These are phyloP conservation scores for Fagopyrum esculentum DNA, from an alignment of 148 eudicot species.

Conservation along the genomic window DNA sequence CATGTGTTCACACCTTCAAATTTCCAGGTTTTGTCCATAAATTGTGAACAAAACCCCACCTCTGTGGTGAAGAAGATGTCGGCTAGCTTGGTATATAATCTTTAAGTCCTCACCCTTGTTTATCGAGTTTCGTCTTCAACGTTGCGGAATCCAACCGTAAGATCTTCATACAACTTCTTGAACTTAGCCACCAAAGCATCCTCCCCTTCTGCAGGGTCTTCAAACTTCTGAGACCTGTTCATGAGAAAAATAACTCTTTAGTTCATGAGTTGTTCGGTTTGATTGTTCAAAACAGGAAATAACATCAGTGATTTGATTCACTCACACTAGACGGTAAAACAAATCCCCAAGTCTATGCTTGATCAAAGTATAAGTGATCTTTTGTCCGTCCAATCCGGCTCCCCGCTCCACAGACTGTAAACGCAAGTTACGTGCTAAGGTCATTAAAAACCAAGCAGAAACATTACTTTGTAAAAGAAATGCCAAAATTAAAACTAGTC, in stretches of 20 bases:
- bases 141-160: conserved; percentile 75
- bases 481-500: neutral
- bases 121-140: conserved; percentile 87
- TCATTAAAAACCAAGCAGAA: neutral
- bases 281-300: neutral
- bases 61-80: neutral
- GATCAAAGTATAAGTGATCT: conserved; percentile 65
- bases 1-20: neutral
- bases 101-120: conserved; percentile 10
- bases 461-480: neutral
- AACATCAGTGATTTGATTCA: conserved; percentile 4
- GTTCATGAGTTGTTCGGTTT: neutral
- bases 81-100: neutral
- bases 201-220: conserved; percentile 95
- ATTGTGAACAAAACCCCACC: neutral
- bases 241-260: neutral
- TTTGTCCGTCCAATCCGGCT: conserved; percentile 93
- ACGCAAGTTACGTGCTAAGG: neutral
- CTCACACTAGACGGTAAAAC: conserved; percentile 89
- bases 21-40: neutral
- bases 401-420: conserved; percentile 81
- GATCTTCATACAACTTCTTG: conserved; percentile 70
- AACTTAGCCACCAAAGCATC: conserved; percentile 62
- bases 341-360: conserved; percentile 86
- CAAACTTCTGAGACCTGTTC: conserved; percentile 84